phyloP scores from a whole-genome alignment of 1,284 basidiomycete species.

The Pseudomicrostroma phylloplanum region DNA sequence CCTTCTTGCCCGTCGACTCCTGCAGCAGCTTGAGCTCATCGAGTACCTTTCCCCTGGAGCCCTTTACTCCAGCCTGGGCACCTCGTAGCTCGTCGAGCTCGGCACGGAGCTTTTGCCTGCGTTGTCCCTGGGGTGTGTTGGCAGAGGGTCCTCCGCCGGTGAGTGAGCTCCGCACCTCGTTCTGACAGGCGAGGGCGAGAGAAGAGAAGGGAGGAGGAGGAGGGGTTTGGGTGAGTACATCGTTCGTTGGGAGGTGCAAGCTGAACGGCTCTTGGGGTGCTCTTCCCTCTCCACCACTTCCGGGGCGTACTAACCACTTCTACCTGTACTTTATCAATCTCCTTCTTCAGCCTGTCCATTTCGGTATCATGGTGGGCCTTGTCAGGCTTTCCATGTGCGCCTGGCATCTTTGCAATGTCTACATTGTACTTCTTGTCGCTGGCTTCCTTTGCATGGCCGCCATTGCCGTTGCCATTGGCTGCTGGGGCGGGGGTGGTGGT shows the following conservation, averaged over 20 bases:
- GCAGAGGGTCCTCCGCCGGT: conserved; percentile 36
- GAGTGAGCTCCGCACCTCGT: conserved; percentile 65
- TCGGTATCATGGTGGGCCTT: conserved; percentile 36
- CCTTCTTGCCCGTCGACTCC: conserved; percentile 77
- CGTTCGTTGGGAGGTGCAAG: not conserved
- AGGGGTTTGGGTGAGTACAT: not conserved
- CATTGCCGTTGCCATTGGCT: conserved; percentile 3
- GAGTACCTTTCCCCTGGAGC: conserved; percentile 65
- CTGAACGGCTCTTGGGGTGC: conserved; percentile 6
- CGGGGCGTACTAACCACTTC: conserved; percentile 29
- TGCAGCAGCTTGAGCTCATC: conserved; percentile 78
- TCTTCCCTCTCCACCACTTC: not conserved
- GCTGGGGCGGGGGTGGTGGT: not conserved
- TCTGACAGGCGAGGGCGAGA: conserved; percentile 54
- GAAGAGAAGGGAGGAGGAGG: not conserved
- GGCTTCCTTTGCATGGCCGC: not conserved
- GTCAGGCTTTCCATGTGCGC: conserved; percentile 42
- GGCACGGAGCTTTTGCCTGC: conserved; percentile 66
- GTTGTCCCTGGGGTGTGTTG: conserved; percentile 60
- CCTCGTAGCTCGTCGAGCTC: conserved; percentile 76
- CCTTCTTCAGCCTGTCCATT: conserved; percentile 41
- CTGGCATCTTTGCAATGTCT: conserved; percentile 41
- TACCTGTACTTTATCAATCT: conserved; percentile 38
- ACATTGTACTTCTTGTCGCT: conserved; percentile 13
- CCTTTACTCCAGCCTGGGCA: conserved; percentile 75